phyloP scores from a whole-genome alignment of 73 alveolate species.

The Paramecium sexaurelia region DNA sequence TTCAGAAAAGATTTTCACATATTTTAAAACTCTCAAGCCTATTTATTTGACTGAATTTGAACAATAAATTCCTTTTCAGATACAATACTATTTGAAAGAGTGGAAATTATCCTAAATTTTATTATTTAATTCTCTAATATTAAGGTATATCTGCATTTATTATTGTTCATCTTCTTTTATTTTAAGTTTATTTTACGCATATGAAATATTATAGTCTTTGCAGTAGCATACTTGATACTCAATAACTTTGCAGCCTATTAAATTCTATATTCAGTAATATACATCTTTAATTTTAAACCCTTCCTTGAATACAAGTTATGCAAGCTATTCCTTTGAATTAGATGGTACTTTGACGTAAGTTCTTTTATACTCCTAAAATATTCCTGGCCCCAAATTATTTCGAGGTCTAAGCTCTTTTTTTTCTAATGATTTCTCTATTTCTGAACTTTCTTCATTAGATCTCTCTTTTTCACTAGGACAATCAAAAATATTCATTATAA shows the following conservation, averaged over 20 bases:
- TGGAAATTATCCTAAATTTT: neutral
- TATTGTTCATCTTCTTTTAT: neutral
- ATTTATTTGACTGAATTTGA: neutral
- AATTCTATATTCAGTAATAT: neutral
- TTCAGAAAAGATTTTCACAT: neutral
- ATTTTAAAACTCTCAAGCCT: neutral
- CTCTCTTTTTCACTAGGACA: neutral
- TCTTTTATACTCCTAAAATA: conserved; percentile 16
- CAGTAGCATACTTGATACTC: conserved; percentile 26
- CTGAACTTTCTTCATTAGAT: neutral
- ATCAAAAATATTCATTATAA: neutral
- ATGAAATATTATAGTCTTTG: conserved; percentile 32
- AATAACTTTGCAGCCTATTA: conserved; percentile 3
- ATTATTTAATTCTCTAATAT: neutral
- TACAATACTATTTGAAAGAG: neutral
- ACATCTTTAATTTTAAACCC: conserved; percentile 39
- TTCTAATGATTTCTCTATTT: neutral
- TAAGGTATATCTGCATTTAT: neutral
- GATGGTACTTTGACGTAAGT: conserved; percentile 10
- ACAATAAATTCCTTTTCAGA: neutral
- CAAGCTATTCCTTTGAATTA: neutral
- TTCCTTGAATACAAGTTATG: neutral
- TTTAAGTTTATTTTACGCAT: neutral
- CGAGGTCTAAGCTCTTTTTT: conserved; percentile 7
- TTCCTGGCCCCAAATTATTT: neutral